Base-by-base conservation (phyloP, 2,329 filamentous ascomycete genomes). In the Fusarium verticillioides region DNA sequence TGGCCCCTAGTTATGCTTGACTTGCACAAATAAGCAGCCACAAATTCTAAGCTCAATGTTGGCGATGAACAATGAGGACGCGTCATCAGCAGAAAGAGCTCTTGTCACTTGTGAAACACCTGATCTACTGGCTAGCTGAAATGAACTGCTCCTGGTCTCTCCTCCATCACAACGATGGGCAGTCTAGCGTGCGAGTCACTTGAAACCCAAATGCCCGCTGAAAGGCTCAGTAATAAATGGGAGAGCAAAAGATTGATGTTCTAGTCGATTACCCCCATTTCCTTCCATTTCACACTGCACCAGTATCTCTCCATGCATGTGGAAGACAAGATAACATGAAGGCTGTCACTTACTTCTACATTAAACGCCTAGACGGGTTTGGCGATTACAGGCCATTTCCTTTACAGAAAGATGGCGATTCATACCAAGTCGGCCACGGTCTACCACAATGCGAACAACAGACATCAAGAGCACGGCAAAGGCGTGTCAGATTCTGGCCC, bases 391-490 rank as follows among this genome's bases (percentile, higher is more conserved):
- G 36, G 32, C n/a, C 10, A 26, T 42, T 46, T 30, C 26, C 26
- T 2, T 23, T 18, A n/a, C 4, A 18, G 13, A 23, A 2, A 30
- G 7, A 10, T 3, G 26, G 3, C 5, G 23, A 23, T 30, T 11
- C 23, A 9, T 39, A 18, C 21, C 8, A 40, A 60, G 21, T 52
- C 7, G 28, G 26, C 12, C 6, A 28, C 26, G 12, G 26, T 9
- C 9, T 28, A n/a, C 9, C 30, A 18, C 30, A 11, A 30, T 23
- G 19, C 5, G 30, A 30, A 21, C 28, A 39, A 53, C 21, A 7
- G 5, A n/a, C 3, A 15, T 16, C n/a, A 43, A 54, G 23, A 18
- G 1, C 9, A 9, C 37, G 44, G 15, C 28, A 40, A 36, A 28
- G 7, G 7, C 37, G 19, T 1, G 2, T 19, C 9, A 36, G 9